Base-by-base conservation (phyloP, 2,329 filamentous ascomycete species). In the Fusarium continuum region DNA sequence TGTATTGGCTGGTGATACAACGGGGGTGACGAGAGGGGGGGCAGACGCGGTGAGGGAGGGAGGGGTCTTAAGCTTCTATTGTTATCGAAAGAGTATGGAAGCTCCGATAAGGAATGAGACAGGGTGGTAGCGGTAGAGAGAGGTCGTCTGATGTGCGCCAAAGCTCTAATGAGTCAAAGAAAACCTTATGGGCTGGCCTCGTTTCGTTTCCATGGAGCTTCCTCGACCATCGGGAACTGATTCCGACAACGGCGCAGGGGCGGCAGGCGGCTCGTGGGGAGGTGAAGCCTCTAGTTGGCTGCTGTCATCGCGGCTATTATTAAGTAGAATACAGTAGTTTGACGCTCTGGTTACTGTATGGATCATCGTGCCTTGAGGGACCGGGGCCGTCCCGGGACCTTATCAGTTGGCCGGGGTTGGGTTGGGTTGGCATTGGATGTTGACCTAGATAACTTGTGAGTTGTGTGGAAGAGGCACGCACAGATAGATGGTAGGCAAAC, bases 291-390 rank as follows among this genome's bases (percentile, higher is more conserved):
- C 23, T 26, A 23, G 50, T 47, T 58, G 54, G 55, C 26, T 44
- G 31, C 34, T 58, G 35, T 26, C 59, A 64, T 64, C 59, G 60
- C 60, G 60, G 60, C 60, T 64, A 64, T 65, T 65, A 31, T 61
- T 35, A 40, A 25, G 43, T 19, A 44, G 34, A 31, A 41, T 61
- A 55, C 43, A 64, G 61, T 64, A 39, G 38, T 41, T 38, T 55
- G 38, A 16, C 26, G 48, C 14, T 13, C 19, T 52, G 31, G 31
- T 39, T 19, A 52, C 49, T 56, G 46, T 59, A 63, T 63, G 48
- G 55, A 46, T 40, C 39, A 39, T 28, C 22, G 41, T 59, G n/a
- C n/a, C n/a, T n/a, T n/a, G 47, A 23, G 45, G 48, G 29, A 17
- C 34, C 44, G 46, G 53, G 26, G 28, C 34, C 6, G 11, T n/a